These are phyloP conservation scores for Trichoderma virens DNA, from an alignment of 495 filamentous ascomycete species.

Conservation along the genomic window DNA sequence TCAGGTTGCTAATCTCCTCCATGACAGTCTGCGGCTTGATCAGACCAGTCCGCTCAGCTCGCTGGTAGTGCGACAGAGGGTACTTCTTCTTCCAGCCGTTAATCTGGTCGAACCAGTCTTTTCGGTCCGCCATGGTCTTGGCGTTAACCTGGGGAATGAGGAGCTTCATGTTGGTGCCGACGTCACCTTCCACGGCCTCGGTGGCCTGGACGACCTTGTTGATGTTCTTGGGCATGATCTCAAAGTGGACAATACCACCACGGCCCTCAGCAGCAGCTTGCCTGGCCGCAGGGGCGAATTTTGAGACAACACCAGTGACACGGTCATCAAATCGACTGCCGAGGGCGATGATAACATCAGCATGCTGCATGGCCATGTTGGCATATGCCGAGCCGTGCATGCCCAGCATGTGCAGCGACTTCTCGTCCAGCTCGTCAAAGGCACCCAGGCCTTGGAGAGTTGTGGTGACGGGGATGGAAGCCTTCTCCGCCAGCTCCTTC, in stretches of 20 bases:
- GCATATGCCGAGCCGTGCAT: constrained; percentile 78
- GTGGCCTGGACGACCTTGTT: constrained; percentile 81
- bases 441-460: constrained; percentile 70
- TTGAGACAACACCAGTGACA: constrained; percentile 55
- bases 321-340: constrained; percentile 74
- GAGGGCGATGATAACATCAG: constrained; percentile 70
- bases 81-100: constrained; percentile 80
- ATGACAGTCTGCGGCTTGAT: constrained; percentile 90
- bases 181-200: constrained; percentile 71
- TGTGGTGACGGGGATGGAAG: constrained; percentile 69
- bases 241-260: constrained; percentile 74
- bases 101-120: constrained; percentile 84
- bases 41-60: constrained; percentile 53
- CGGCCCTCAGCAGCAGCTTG: constrained; percentile 60
- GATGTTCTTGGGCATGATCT: constrained; percentile 80
- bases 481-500: constrained; percentile 61
- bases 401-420: constrained; percentile 74
- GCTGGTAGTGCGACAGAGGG: constrained; percentile 68
- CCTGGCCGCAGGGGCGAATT: constrained; percentile 63
- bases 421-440: constrained; percentile 70
- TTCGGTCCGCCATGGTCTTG: constrained; percentile 49
- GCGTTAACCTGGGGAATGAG: constrained; percentile 61
- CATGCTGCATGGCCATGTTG: constrained; percentile 72
- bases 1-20: constrained; percentile 69
- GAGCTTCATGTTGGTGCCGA: constrained; percentile 58